These are phyloP conservation scores for Solanum clarkiae DNA, from an alignment of 257 asterid genomes.

Conservation along the genomic window DNA sequence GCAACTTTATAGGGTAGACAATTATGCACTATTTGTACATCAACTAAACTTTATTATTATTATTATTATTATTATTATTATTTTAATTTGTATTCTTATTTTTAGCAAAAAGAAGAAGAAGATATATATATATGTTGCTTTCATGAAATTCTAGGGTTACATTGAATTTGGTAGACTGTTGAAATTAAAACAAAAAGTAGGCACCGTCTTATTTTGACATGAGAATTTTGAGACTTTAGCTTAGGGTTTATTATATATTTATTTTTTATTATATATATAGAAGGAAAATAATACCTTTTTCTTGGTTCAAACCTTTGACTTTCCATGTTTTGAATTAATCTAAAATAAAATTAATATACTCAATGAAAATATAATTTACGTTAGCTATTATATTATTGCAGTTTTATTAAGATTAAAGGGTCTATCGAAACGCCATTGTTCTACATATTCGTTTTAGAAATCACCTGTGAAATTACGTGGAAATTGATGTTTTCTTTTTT, in stretches of 20 bases:
- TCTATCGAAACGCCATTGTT: not conserved
- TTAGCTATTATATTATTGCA: no score
- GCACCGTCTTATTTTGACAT: constrained; percentile 27
- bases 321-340: not conserved
- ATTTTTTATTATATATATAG: no score
- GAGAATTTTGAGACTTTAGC: not conserved
- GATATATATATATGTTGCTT: not conserved
- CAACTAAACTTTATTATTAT: not conserved
- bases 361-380: not conserved
- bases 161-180: not conserved
- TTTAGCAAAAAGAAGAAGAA: not conserved
- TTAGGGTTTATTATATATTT: not conserved
- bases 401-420: not conserved
- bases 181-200: constrained; percentile 4
- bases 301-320: not conserved
- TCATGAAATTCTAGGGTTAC: not conserved
- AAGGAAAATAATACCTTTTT: not conserved
- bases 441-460: no score
- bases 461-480: not conserved
- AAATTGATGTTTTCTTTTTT: not conserved
- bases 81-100: not conserved
- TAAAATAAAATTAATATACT: not conserved
- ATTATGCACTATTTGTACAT: not conserved
- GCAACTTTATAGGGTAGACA: not conserved
- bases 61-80: not conserved